phyloP scores from a whole-genome alignment of 2,329 filamentous ascomycete species.

The Neofusicoccum kwambonambiense region DNA sequence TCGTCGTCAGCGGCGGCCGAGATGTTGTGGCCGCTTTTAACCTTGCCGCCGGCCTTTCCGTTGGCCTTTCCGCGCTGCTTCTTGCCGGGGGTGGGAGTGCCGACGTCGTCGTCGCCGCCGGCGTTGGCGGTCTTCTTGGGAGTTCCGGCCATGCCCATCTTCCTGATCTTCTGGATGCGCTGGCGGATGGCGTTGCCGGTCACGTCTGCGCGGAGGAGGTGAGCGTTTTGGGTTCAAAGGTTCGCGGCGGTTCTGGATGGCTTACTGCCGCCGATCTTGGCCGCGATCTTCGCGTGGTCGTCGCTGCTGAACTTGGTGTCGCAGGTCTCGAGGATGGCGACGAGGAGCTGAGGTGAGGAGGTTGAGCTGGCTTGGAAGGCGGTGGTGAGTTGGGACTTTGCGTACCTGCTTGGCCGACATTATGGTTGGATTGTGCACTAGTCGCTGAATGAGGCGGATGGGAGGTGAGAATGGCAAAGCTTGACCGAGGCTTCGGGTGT shows the following conservation, averaged over 20 bases:
- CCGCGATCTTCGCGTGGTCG: neutral
- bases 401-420: no score
- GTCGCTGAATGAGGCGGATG: no score
- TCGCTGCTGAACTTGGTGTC: neutral
- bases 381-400: no score
- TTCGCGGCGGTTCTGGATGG: neutral
- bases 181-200: slow-evolving; percentile 13
- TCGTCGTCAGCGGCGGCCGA: no score
- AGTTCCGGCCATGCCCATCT: neutral
- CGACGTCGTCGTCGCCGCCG: neutral
- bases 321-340: neutral
- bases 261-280: neutral
- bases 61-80: neutral
- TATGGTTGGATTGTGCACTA: no score
- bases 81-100: neutral
- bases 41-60: neutral
- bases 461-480: no score
- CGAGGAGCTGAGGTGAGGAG: neutral
- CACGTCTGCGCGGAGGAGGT: neutral
- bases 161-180: neutral
- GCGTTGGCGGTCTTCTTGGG: neutral
- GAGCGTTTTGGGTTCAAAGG: neutral
- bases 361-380: no score
- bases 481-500: no score
- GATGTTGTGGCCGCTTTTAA: neutral